A percentile compares a stretch with the other conserved stretches of the same genome.
Conservation (phyloP, 2,329 filamentous ascomycete genomes). For the Ascochyta lentis region DNA sequence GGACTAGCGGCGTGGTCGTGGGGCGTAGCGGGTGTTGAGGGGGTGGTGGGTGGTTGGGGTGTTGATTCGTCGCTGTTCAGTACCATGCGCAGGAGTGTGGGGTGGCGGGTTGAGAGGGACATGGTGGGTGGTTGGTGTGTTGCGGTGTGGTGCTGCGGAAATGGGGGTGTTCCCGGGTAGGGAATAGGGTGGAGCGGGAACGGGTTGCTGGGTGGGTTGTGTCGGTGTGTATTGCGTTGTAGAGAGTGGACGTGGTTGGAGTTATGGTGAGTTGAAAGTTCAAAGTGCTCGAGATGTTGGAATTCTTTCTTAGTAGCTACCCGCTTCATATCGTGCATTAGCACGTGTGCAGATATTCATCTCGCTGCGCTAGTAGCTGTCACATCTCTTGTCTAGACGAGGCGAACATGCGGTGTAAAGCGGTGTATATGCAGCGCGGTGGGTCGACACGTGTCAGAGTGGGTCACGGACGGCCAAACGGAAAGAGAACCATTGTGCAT, state of each 20-base stretch:
- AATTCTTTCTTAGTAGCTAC: background rate
- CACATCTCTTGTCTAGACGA: background rate
- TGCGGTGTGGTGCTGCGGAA: background rate
- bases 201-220: background rate
- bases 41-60: background rate
- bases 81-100: constrained; percentile 17
- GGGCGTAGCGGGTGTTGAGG: background rate
- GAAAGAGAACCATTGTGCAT: background rate
- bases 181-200: too few relatives aligned
- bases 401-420: constrained; percentile 14
- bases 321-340: background rate
- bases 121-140: background rate
- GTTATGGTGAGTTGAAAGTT: background rate
- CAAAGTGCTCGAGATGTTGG: background rate
- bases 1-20: background rate
- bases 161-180: too few relatives aligned
- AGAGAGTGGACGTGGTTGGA: background rate
- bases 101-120: constrained; percentile 12
- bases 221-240: background rate
- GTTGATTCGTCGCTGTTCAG: constrained; percentile 1
- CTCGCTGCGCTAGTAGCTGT: background rate
- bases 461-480: constrained; percentile 4
- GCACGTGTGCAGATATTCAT: background rate
- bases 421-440: constrained; percentile 15
- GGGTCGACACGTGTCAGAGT: constrained; percentile 21